These are phyloP conservation scores for Fusarium brevicatenulatum DNA, from an alignment of 2,329 filamentous ascomycete genomes.

Conservation along the genomic window DNA sequence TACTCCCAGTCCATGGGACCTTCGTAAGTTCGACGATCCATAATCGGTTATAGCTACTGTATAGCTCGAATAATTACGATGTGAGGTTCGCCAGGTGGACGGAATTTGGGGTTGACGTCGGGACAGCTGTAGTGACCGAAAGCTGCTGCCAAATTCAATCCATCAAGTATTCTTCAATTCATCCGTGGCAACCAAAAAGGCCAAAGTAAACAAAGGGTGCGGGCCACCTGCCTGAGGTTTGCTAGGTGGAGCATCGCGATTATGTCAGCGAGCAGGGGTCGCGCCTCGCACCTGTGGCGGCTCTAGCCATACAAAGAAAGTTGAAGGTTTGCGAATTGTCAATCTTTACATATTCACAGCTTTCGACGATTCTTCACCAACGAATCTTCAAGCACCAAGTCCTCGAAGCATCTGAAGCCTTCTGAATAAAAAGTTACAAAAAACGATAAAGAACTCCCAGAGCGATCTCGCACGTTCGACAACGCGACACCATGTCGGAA, in stretches of 20 bases:
- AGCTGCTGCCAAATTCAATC: conserved; percentile 17
- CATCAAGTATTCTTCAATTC: conserved; percentile 29
- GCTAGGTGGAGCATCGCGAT: conserved; percentile 8
- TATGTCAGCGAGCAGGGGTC: conserved; percentile 47
- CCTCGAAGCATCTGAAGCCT: neutral
- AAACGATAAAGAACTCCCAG: neutral
- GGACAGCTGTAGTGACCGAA: conserved; percentile 19
- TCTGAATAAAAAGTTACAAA: neutral
- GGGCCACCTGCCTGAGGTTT: conserved; percentile 40
- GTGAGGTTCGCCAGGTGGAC: neutral
- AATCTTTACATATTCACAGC: conserved; percentile 3
- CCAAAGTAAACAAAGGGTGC: conserved; percentile 49
- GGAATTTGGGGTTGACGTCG: neutral
- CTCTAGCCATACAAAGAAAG: conserved; percentile 37
- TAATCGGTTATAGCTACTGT: conserved; percentile 42
- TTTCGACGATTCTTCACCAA: neutral
- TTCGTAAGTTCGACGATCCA: conserved; percentile 67
- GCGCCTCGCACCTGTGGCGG: conserved; percentile 35
- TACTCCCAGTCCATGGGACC: conserved; percentile 76
- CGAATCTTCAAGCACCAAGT: neutral
- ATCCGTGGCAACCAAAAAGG: conserved; percentile 42
- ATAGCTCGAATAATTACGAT: conserved; percentile 21
- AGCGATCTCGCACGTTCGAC: conserved; percentile 17
- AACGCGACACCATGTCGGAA: conserved; percentile 56
- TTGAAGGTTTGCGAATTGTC: conserved; percentile 35